Conservation (phyloP, 1,139 yeast species). For the Kurtzmaniella quercitrusa region DNA sequence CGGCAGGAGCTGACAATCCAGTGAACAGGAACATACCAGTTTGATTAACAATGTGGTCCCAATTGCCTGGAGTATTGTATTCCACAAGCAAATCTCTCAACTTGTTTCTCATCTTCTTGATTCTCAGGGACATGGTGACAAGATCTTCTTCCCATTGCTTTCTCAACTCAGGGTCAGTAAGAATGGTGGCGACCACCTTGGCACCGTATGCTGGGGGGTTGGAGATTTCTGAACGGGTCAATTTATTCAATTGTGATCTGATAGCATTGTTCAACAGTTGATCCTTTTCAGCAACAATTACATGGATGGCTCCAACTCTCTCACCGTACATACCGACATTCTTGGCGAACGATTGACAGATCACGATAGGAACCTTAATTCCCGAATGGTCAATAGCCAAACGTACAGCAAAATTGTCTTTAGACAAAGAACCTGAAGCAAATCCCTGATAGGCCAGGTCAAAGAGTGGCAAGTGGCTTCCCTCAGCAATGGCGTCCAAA, state of each 20-base stretch:
- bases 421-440: constrained; percentile 66
- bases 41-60: constrained; percentile 91
- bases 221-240: constrained; percentile 81
- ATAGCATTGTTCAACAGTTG: constrained; percentile 44
- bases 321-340: constrained; percentile 98
- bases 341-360: constrained; percentile 97
- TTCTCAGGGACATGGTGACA: constrained; percentile 83
- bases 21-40: constrained; percentile 98
- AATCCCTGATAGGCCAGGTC: constrained; percentile 49
- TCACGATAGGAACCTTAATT: constrained; percentile 48
- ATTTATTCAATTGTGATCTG: constrained; percentile 70
- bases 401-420: constrained; percentile 86
- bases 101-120: constrained; percentile 67
- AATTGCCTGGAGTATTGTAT: constrained; percentile 78
- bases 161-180: constrained; percentile 60
- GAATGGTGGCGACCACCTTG: constrained; percentile 76
- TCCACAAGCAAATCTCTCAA: constrained; percentile 57
- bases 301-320: constrained; percentile 90
- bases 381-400: constrained; percentile 57
- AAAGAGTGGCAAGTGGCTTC: constrained; percentile 39
- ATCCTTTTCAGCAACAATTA: constrained; percentile 47
- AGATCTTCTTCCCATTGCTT: constrained; percentile 85
- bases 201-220: constrained; percentile 98
- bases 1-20: constrained; percentile 78
- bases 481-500: constrained; percentile 34